These are phyloP conservation scores for Candida labiduridarum DNA, from an alignment of 1,139 yeast genomes.

Conservation along the genomic window DNA sequence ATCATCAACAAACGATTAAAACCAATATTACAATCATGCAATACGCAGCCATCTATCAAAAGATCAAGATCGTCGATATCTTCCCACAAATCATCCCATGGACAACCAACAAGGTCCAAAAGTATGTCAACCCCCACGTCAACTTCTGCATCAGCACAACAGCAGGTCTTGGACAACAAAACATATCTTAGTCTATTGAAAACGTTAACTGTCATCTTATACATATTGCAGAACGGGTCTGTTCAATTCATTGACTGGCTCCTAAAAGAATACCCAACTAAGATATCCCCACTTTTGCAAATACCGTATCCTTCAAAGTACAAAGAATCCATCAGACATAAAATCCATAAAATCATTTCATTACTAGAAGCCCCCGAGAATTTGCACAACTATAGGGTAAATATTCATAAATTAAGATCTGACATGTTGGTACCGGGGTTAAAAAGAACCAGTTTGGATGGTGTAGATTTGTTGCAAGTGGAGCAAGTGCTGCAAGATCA, in stretches of 20 bases:
- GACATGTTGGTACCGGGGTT: conserved; percentile 45
- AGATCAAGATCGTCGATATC: conserved; percentile 7
- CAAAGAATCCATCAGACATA: conserved; percentile 28
- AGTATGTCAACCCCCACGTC: background rate
- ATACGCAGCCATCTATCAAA: conserved; percentile 1
- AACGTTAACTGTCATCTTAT: conserved; percentile 37
- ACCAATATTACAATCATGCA: conserved; percentile 7
- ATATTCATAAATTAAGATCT: conserved; percentile 40
- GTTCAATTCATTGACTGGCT: conserved; percentile 35
- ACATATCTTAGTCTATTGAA: conserved; percentile 25
- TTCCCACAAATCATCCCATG: background rate
- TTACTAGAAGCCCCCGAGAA: conserved; percentile 30
- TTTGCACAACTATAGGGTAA: conserved; percentile 34
- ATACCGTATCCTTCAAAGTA: conserved; percentile 14
- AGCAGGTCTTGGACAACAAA: conserved; percentile 9
- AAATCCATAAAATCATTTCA: conserved; percentile 28
- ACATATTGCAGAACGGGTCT: conserved; percentile 43
- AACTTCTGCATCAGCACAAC: background rate
- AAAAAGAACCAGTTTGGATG: conserved; percentile 20
- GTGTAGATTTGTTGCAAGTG: conserved; percentile 13
- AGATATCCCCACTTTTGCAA: conserved; percentile 11
- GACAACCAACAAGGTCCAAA: conserved; percentile 10
- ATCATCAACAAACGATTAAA: conserved; percentile 19
- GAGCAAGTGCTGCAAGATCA: conserved; percentile 9
- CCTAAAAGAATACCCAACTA: conserved; percentile 6